These are phyloP conservation scores for Iris macrosiphon DNA, from an alignment of 106 monocot genomes.

Conservation along the genomic window DNA sequence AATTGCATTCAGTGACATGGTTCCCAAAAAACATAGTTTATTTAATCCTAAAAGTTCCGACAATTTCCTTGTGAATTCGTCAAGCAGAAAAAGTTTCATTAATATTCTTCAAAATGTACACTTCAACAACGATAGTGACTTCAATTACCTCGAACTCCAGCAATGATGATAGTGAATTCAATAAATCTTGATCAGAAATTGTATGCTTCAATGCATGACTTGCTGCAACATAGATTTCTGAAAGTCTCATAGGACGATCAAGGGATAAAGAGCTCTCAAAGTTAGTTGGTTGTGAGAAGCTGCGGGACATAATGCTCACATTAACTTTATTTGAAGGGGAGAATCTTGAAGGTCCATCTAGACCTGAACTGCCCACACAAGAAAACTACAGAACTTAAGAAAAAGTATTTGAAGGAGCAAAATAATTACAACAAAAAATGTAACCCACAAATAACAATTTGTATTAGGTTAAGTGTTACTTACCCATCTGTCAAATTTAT, in stretches of 20 bases:
- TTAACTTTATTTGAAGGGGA: conserved; percentile 40
- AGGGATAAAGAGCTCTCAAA: conserved; percentile 39
- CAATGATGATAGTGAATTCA: conserved; percentile 70
- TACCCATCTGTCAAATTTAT: too few species aligned
- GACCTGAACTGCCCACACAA: conserved; percentile 73
- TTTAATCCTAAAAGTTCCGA: too few species aligned
- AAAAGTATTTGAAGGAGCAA: too few species aligned
- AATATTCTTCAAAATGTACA: too few species aligned
- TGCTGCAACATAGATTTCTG: conserved; percentile 92
- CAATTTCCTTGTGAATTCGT: too few species aligned
- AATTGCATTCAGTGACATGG: too few species aligned
- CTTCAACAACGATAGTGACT: too few species aligned
- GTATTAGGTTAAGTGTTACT: too few species aligned
- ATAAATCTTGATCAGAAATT: conserved; percentile 71
- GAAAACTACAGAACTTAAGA: conserved; percentile 26
- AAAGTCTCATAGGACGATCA: conserved; percentile 94
- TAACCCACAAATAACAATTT: too few species aligned
- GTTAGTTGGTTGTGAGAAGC: conserved; percentile 58
- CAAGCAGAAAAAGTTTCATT: too few species aligned
- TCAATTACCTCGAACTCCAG: conserved; percentile 86
- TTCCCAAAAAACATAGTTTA: too few species aligned
- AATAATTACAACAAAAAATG: too few species aligned
- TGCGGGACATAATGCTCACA: conserved; percentile 44
- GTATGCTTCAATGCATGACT: conserved; percentile 66
- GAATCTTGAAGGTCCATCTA: conserved; percentile 49